Conservation (phyloP, 176 grass and related monocot genomes). For the Cymbopogon citratus region DNA sequence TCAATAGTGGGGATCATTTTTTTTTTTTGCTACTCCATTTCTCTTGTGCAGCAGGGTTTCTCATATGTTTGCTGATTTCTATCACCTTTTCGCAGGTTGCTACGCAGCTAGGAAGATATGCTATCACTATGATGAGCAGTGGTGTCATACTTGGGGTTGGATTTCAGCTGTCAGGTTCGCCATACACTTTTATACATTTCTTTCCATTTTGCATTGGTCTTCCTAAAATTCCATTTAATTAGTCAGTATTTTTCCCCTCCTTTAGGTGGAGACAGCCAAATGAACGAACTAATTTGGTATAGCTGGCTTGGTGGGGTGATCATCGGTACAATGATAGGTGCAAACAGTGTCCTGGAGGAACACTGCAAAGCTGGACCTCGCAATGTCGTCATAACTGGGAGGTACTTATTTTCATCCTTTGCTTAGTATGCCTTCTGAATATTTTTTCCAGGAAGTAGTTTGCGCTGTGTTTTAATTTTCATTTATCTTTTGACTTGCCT, state of each 20-base stretch:
- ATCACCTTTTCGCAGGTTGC: conserved; percentile 45
- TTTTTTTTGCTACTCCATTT: neutral
- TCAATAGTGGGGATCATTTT: neutral
- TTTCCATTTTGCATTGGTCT: neutral
- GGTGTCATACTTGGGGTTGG: conserved; percentile 78
- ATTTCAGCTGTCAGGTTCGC: conserved; percentile 92
- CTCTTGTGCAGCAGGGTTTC: neutral
- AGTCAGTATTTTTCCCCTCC: neutral
- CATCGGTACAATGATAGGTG: conserved; percentile 88
- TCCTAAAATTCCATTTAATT: neutral
- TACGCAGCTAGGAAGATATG: conserved; percentile 78
- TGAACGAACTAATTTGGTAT: conserved; percentile 94
- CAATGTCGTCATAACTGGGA: conserved; percentile 97
- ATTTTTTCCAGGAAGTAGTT: neutral
- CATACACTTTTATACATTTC: neutral
- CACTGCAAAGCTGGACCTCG: conserved; percentile 93
- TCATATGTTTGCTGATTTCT: neutral
- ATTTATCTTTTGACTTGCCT: neutral
- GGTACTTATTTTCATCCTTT: conserved; percentile 38
- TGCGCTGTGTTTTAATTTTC: neutral
- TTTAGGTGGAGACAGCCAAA: conserved; percentile 76
- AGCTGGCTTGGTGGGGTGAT: conserved; percentile 98
- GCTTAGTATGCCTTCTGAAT: neutral
- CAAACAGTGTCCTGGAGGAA: conserved; percentile 90
- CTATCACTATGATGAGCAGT: conserved; percentile 91